These are phyloP conservation scores for Nicotiana attenuata DNA, from an alignment of 257 asterid species.

Conservation along the genomic window DNA sequence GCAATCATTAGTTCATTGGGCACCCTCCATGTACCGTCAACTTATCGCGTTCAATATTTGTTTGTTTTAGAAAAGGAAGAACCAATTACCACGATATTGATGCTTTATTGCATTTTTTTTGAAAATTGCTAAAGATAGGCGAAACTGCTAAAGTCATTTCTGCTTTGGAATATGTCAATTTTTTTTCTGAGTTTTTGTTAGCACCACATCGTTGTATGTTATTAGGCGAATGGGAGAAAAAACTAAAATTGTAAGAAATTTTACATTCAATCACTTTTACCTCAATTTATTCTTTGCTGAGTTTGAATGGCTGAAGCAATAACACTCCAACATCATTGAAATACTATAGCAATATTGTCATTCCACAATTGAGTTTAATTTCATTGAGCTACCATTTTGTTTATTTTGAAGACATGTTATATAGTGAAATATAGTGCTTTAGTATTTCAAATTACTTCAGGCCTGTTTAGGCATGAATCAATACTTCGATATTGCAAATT, in stretches of 20 bases:
- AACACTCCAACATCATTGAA: neutral
- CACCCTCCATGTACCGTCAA: neutral
- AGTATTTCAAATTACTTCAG: neutral
- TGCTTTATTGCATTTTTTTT: neutral
- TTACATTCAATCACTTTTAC: neutral
- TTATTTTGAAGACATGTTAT: neutral
- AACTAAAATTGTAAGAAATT: neutral
- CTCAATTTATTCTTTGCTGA: neutral
- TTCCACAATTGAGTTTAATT: neutral
- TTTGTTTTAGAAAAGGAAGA: no score
- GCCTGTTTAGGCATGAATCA: neutral
- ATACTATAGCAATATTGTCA: neutral
- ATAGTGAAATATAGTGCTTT: neutral
- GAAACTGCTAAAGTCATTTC: neutral
- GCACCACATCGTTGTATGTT: neutral
- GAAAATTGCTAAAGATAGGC: neutral
- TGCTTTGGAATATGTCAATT: neutral
- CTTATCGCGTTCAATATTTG: neutral
- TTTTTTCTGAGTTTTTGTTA: neutral
- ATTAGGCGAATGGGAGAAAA: neutral
- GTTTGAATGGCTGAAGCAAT: neutral
- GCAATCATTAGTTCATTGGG: neutral
- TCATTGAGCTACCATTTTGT: neutral
- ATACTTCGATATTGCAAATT: neutral
- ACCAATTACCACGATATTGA: no score